Evolutionary conservation across 2,329 filamentous ascomycete species (phyloP), one percentile per base, ranked within the genome.

Genomic region (Tricladium varicosporioides): DNA sequence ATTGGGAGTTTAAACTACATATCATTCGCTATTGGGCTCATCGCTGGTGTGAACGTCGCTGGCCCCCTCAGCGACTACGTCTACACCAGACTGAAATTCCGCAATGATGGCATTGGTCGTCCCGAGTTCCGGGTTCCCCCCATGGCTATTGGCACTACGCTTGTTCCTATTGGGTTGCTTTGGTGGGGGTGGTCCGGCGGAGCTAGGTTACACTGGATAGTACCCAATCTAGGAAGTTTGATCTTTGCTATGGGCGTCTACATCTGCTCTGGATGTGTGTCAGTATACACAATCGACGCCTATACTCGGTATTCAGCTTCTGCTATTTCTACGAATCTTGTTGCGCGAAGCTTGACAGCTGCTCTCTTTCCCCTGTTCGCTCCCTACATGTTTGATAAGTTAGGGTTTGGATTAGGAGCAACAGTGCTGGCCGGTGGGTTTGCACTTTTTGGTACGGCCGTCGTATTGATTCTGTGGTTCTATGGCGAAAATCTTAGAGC

Each of bases 91-190:
- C 49, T 43, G n/a, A 77, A 9, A 76, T 76, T 0, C 78, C 80
- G 55, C 64, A 79, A 0, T 78, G 75, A 48, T 77, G 78, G 50
- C 9, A 45, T 27, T 10, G 50, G 50, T 11, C 14, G 18, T 72
- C 84, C 85, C 0, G 85, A 88, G 60, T 84, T 81, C 63, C 80
- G 85, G 11, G 73, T 85, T 0, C 84, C 83, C 0, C 71, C 85
- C 1, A 80, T 84, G 70, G 62, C 81, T 13, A 72, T 80, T 0
- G 80, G 78, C 0, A 77, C 77, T 0, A 42, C 85, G 0, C 58
- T 85, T 1, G 18, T 85, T 0, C 83, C 83, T 0, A 71, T 85
- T 8, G 76, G 78, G 1, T 71, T 84, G 0, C 75, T 83, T 57
- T 74, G 77, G 67, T 84, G 83, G 64, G 81, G 81, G 43, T 84